These are phyloP conservation scores for Rubia tinctorum DNA, from an alignment of 305 asterid genomes.

Conservation along the genomic window DNA sequence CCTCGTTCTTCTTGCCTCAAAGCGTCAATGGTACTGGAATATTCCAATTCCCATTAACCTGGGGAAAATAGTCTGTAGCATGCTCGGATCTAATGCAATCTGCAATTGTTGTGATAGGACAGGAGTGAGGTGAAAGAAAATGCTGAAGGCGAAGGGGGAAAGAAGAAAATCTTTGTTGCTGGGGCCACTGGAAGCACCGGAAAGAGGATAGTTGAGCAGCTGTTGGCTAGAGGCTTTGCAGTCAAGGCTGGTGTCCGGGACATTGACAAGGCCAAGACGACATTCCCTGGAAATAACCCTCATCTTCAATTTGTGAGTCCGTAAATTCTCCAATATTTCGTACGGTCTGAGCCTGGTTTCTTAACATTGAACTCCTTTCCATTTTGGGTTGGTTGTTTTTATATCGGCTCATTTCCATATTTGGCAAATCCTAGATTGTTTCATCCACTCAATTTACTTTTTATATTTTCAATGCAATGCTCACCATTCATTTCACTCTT, in stretches of 20 bases:
- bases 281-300: slow-evolving; percentile 56
- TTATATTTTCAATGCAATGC: too few relatives aligned
- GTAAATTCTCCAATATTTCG: background rate
- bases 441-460: too few relatives aligned
- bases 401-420: too few relatives aligned
- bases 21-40: slow-evolving; percentile 47
- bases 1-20: slow-evolving; percentile 28
- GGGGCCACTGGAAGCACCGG: slow-evolving; percentile 97
- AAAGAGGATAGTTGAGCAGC: slow-evolving; percentile 93
- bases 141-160: slow-evolving; percentile 28
- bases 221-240: slow-evolving; percentile 82
- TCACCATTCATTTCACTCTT: too few relatives aligned
- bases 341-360: background rate
- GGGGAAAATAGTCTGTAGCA: background rate
- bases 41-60: background rate
- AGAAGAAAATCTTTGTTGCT: slow-evolving; percentile 80
- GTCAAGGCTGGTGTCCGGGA: slow-evolving; percentile 94
- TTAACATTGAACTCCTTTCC: too few relatives aligned
- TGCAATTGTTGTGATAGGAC: slow-evolving; percentile 31
- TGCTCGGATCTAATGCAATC: background rate
- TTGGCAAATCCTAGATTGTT: too few relatives aligned
- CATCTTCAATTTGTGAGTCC: slow-evolving; percentile 71
- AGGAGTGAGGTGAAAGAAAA: slow-evolving; percentile 53
- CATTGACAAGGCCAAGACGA: slow-evolving; percentile 68
- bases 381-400: too few relatives aligned